A percentile compares a stretch with the other conserved stretches of the same genome.
phyloP scores from a whole-genome alignment of 23 red algal genomes.

The Agarophyton chilense region DNA sequence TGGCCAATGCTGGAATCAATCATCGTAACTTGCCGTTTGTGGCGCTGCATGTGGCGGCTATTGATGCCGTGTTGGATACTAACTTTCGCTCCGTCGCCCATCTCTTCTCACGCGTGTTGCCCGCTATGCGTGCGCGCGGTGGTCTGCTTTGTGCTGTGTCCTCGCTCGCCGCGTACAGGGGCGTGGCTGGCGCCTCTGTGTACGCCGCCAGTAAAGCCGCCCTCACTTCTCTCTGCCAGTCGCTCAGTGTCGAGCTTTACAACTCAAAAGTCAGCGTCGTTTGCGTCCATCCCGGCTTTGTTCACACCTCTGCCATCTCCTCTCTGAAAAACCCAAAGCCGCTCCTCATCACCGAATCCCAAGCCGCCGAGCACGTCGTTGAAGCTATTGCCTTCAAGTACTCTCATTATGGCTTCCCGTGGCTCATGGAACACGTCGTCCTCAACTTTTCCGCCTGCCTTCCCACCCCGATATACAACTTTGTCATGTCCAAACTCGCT shows the following conservation, averaged over 20 bases:
- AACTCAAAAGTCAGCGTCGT: conserved; percentile 40
- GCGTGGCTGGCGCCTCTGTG: conserved; percentile 70
- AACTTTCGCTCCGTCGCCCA: conserved; percentile 56
- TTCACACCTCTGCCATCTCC: conserved; percentile 79
- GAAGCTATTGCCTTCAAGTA: conserved; percentile 49
- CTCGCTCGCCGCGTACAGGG: conserved; percentile 85
- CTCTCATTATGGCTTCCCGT: conserved; percentile 80
- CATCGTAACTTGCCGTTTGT: conserved; percentile 55
- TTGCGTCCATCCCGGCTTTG: conserved; percentile 86
- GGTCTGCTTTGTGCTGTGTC: conserved; percentile 62
- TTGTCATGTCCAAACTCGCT: conserved; percentile 31
- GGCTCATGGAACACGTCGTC: conserved; percentile 85
- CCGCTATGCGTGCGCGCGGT: neutral
- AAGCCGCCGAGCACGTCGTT: conserved; percentile 73
- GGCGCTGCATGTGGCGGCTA: neutral
- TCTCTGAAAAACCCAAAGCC: conserved; percentile 71
- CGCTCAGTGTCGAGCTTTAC: conserved; percentile 68
- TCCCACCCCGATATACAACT: conserved; percentile 60
- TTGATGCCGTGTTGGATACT: conserved; percentile 61
- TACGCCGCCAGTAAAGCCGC: conserved; percentile 93
- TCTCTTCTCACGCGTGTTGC: conserved; percentile 16
- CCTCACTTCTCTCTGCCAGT: conserved; percentile 63
- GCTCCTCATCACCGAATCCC: conserved; percentile 44
- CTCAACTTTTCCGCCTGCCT: conserved; percentile 49
- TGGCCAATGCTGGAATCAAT: conserved; percentile 87